A percentile compares a stretch with the other conserved stretches of the same genome.
Evolutionary conservation across 2,329 filamentous ascomycete species (phyloP).

Genomic region (Dactylellina leptospora): DNA sequence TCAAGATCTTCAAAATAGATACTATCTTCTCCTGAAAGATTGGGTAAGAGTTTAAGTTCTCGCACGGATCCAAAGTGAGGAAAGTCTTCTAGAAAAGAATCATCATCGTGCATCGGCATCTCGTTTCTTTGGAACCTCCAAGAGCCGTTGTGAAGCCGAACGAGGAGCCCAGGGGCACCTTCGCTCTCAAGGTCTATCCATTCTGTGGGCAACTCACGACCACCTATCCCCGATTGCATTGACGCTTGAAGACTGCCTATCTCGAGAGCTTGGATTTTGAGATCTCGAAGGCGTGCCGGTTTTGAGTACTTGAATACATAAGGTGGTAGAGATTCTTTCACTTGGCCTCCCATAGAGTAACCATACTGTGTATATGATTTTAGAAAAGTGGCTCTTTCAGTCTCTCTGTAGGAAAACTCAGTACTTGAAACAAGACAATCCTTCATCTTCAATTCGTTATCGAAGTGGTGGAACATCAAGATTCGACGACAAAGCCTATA

Average conservation of each 20-base stretch:
- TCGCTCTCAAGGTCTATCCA: constrained; percentile 58
- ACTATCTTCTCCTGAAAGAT: no score
- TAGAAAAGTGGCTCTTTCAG: no score
- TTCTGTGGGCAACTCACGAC: no score
- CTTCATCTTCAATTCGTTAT: constrained; percentile 46
- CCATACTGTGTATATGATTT: no score
- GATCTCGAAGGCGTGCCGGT: no score
- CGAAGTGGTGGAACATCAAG: constrained; percentile 60
- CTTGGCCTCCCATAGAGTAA: no score
- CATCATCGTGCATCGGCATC: background rate
- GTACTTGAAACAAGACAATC: constrained; percentile 53
- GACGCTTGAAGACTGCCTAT: no score
- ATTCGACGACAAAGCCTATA: constrained; percentile 58
- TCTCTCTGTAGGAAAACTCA: no score
- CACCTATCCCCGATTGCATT: no score
- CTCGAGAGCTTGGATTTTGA: no score
- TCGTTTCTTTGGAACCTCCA: constrained; percentile 4
- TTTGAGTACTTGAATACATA: no score
- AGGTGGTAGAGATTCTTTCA: no score
- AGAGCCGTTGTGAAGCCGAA: constrained; percentile 11
- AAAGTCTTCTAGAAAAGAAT: background rate
- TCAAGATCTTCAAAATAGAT: constrained; percentile 25
- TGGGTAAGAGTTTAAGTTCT: background rate
- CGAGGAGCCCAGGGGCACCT: constrained; percentile 55
- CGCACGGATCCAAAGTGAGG: background rate